Evolutionary conservation across 1,139 yeast genomes (phyloP).

Genomic region (Geotrichum reessii): DNA sequence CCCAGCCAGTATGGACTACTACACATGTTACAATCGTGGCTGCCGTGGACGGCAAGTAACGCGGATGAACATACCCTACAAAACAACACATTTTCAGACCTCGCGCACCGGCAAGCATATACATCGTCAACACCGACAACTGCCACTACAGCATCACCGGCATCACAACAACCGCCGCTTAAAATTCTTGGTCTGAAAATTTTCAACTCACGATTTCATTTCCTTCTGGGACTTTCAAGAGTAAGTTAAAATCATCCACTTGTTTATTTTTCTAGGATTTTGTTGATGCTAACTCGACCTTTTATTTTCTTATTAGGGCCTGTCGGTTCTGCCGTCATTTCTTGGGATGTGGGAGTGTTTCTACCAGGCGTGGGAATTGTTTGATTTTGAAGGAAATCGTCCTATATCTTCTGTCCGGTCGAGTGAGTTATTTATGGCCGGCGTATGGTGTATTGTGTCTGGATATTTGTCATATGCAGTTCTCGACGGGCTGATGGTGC

Average conservation of each 20-base stretch:
- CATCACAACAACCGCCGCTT: constrained; percentile 32
- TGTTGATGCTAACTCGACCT: not conserved
- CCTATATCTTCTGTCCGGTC: constrained; percentile 34
- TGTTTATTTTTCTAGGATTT: not conserved
- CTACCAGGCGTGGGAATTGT: constrained; percentile 40
- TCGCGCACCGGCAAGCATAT: constrained; percentile 16
- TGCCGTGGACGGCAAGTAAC: constrained; percentile 4
- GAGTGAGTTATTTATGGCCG: constrained; percentile 39
- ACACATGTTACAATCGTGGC: constrained; percentile 5
- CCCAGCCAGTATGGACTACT: constrained; percentile 2
- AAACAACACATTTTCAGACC: constrained; percentile 16
- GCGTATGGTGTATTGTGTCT: constrained; percentile 60
- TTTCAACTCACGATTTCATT: constrained; percentile 69
- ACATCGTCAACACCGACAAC: constrained; percentile 18
- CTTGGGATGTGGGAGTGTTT: constrained; percentile 53
- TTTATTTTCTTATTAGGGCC: constrained; percentile 41
- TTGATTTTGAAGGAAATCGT: constrained; percentile 23
- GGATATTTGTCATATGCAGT: constrained; percentile 80
- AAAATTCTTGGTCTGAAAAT: constrained; percentile 60
- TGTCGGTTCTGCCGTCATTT: constrained; percentile 61
- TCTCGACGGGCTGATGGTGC: constrained; percentile 79
- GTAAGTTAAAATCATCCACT: constrained; percentile 17
- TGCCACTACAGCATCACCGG: constrained; percentile 18
- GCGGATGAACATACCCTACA: constrained; percentile 1
- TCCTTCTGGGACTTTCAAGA: constrained; percentile 45